Base-by-base conservation (phyloP, 2,329 filamentous ascomycete species). In the Phaeosphaeriaceae sp. region DNA sequence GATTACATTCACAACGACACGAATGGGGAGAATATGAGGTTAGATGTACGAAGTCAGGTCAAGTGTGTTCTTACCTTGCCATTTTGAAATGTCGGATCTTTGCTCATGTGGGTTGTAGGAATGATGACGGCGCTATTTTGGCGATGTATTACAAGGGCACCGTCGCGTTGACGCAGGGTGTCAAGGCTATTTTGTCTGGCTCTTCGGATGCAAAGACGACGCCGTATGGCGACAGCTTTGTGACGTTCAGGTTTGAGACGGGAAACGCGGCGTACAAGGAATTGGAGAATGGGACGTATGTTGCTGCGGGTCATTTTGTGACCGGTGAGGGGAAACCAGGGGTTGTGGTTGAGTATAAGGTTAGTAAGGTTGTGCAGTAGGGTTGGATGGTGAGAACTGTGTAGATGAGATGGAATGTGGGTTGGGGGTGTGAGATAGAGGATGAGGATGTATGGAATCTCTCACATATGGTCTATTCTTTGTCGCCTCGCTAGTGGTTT, bases 101-200 rank as follows among this genome's bases (percentile, higher is more conserved):
- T 43, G n/a, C n/a, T n/a, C n/a, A n/a, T n/a, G n/a, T n/a, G n/a
- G n/a, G n/a, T 17, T 9, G 16, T 17, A 60, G 61, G 30, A 67
- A 56, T 23, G 33, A 49, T 3, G 63, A 64, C 21, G 56, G 52
- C 23, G 60, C 61, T 11, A 37, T 69, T 17, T 39, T 70, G 3
- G 67, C 66, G 7, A 70, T 70, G 67, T 70, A 67, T 44, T 70
- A 69, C 50, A 66, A 67, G 49, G 67, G 67, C 26, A 63, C 54
- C 6, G 66, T 70, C 4, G 57, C 46, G 17, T 50, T 69, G 3
- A 67, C 63, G 3, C 38, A 41, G 2, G 60, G 57, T 13, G 62
- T 70, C 13, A 55, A 58, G 41, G 64, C 62, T 3, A 39, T 69
- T 17, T 46, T 70, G 8, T 47, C 52, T 21, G 58, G 58, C 9